Evolutionary conservation across 176 grass and related monocot genomes (phyloP).

Genomic region (Juncus effusus): DNA sequence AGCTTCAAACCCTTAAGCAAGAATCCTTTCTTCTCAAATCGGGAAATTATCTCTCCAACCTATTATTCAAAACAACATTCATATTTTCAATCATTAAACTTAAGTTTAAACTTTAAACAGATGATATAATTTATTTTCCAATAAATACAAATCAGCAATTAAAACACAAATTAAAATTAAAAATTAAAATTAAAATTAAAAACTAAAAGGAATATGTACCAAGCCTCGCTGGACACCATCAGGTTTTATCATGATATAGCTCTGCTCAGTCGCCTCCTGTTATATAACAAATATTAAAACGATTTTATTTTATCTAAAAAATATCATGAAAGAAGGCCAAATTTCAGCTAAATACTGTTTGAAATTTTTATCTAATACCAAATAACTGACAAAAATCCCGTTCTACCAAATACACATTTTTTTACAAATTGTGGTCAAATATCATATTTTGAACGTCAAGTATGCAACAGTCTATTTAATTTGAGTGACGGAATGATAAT

Average conservation of each 20-base stretch:
- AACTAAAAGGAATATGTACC: conserved; percentile 45
- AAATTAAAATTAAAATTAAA: conserved; percentile 32
- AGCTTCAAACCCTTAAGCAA: conserved; percentile 92
- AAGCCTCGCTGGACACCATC: conserved; percentile 88
- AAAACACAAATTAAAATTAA: conserved; percentile 13
- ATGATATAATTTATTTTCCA: too few relatives aligned
- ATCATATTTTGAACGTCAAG: background rate
- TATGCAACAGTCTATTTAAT: background rate
- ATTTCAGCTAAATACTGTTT: background rate
- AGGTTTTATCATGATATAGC: conserved; percentile 97
- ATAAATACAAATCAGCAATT: background rate
- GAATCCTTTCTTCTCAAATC: conserved; percentile 96
- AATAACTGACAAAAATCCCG: background rate
- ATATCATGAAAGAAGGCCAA: conserved; percentile 3
- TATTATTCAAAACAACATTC: conserved; percentile 24
- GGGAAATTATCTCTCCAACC: conserved; percentile 97
- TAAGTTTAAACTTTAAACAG: too few relatives aligned
- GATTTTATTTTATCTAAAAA: background rate
- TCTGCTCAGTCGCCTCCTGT: conserved; percentile 55
- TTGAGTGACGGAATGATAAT: background rate
- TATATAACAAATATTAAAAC: conserved; percentile 7
- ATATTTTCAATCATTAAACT: background rate
- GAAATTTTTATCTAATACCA: too few relatives aligned
- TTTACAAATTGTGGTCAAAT: conserved; percentile 7
- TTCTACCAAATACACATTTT: background rate